Base-by-base conservation (phyloP, 2,329 filamentous ascomycete species). In the Botryotinia convoluta region DNA sequence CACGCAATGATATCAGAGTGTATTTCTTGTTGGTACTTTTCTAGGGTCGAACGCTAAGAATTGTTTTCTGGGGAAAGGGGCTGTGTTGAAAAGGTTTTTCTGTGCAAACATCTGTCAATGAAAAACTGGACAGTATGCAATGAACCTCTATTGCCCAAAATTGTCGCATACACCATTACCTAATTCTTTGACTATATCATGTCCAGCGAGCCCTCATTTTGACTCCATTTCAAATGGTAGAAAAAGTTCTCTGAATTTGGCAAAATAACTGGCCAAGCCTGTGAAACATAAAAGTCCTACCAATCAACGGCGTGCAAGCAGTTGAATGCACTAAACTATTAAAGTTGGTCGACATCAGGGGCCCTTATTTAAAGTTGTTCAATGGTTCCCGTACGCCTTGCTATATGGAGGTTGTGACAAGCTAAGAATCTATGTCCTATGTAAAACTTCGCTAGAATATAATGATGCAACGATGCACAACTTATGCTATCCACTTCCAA, bases 401-500 rank as follows among this genome's bases (percentile, higher is more conserved):
- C 22, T 69, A 57, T 14, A 32, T 42, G 20, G 32, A 69, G 35
- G 65, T 29, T 39, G 35, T 32, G 37, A 42, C 32, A n/a, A 59
- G 2, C 22, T 35, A 22, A 69, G 6, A 9, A 69, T 20, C 22
- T 26, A 45, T 22, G 12, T 22, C 3, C 20, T 37, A 7, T 44
- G 42, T 44, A 60, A 14, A 22, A 20, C 18, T 35, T 35, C 32
- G 37, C 20, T 2, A 70, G 16, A 18, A 48, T 2, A 32, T 39
- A 2, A 45, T 16, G 9, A 35, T 2, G 29, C 26, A 29, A 22
- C 20, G n/a, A 54, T 57, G n/a, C 14, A 44, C 14, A 32, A 20
- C 12, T 35, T 74, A 77, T 6, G 83, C 82, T 77, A 82, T 81
- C 81, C 83, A 83, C 75, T 78, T 83, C 82, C 83, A 84, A 22